Evolutionary conservation across 1,139 yeast species (phyloP).

Genomic region (Zygotorulaspora mrakii): DNA sequence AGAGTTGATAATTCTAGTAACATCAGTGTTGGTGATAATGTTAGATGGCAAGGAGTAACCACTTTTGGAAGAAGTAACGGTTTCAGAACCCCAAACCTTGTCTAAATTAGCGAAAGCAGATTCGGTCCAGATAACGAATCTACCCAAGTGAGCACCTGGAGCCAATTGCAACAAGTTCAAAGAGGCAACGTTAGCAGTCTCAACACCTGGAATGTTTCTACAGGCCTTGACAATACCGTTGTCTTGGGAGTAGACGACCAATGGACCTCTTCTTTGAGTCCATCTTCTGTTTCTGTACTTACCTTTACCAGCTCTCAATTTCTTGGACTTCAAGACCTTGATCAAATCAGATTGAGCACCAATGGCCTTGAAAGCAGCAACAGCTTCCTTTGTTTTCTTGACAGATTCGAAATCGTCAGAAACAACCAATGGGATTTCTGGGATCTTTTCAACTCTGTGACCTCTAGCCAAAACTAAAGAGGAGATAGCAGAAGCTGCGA

Average conservation of each 20-base stretch:
- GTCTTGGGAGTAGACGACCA: slow-evolving; percentile 97
- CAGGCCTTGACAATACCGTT: slow-evolving; percentile 97
- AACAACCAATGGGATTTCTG: slow-evolving; percentile 98
- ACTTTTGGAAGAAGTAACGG: slow-evolving; percentile 79
- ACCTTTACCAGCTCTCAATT: slow-evolving; percentile 99
- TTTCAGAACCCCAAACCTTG: slow-evolving; percentile 94
- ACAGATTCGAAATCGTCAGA: slow-evolving; percentile 89
- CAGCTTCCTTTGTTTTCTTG: slow-evolving; percentile 97
- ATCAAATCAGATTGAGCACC: slow-evolving; percentile 99
- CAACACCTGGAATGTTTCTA: slow-evolving; percentile 99
- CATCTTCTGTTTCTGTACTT: slow-evolving; percentile 99
- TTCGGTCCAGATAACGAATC: slow-evolving; percentile 99
- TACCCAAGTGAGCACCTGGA: slow-evolving; percentile 99
- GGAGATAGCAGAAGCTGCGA: slow-evolving; percentile 98
- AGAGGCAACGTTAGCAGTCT: slow-evolving; percentile 88
- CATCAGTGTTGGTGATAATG: slow-evolving; percentile 94
- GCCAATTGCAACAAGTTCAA: slow-evolving; percentile 98
- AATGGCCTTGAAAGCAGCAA: slow-evolving; percentile 95
- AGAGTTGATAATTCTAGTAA: slow-evolving; percentile 96
- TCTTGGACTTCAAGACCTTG: slow-evolving; percentile 98
- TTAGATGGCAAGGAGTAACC: slow-evolving; percentile 90
- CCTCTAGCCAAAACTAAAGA: slow-evolving; percentile 99
- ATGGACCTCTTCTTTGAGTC: slow-evolving; percentile 99
- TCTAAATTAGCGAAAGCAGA: slow-evolving; percentile 96
- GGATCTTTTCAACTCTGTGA: slow-evolving; percentile 98